Conservation (phyloP, 176 grass and related monocot species). For the Coix lacrymajobi region DNA sequence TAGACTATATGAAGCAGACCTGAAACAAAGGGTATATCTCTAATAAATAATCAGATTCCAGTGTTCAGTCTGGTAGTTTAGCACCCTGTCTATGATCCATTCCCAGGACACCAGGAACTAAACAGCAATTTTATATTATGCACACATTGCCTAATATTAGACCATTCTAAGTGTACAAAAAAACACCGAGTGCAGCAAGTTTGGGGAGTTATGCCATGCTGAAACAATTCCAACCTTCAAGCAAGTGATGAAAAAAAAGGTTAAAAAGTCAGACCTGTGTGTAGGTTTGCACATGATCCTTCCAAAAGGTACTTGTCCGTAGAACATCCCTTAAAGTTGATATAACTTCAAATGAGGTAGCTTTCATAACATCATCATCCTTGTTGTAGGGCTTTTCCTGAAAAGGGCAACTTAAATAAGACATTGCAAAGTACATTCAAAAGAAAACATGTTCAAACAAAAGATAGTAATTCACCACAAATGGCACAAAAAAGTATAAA, state of each 20-base stretch:
- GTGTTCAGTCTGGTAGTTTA: background rate
- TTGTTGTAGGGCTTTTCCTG: conserved; percentile 88
- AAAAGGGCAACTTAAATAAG: conserved; percentile 8
- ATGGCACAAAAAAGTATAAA: conserved; percentile 10
- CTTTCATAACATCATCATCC: conserved; percentile 91
- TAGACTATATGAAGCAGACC: background rate
- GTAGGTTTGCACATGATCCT: conserved; percentile 94
- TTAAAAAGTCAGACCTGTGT: conserved; percentile 53
- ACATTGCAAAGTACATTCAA: background rate
- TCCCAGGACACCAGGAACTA: background rate
- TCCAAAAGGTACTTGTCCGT: conserved; percentile 87
- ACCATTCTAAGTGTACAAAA: conserved; percentile 7
- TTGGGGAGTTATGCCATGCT: background rate
- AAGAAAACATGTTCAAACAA: conserved; percentile 9
- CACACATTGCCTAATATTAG: background rate
- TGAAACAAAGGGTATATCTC: background rate
- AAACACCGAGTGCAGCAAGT: background rate
- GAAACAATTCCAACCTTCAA: conserved; percentile 13
- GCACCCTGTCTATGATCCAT: background rate
- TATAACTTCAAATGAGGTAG: conserved; percentile 99
- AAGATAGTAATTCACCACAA: background rate
- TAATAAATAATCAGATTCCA: background rate
- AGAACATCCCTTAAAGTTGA: conserved; percentile 96
- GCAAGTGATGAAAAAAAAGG: background rate
- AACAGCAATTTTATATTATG: background rate